phyloP scores from a whole-genome alignment of 129 eudicot species.

The Calendula officinalis region DNA sequence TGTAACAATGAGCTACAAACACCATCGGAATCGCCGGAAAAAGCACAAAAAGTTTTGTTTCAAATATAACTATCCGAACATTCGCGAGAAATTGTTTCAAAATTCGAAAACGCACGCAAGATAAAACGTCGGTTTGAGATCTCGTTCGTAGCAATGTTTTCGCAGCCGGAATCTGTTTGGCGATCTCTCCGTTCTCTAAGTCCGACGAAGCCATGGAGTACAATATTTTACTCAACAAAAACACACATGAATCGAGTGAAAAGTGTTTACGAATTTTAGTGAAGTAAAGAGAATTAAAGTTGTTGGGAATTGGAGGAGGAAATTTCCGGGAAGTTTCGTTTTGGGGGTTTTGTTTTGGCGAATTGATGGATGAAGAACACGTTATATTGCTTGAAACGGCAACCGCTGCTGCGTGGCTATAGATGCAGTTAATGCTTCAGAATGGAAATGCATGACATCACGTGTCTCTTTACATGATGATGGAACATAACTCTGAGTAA shows the following conservation, averaged over 20 bases:
- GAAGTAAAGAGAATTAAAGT: background rate
- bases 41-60: constrained; percentile 68
- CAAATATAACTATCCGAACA: constrained; percentile 62
- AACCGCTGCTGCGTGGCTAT: constrained; percentile 30
- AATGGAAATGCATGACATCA: constrained; percentile 17
- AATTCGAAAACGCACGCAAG: constrained; percentile 36
- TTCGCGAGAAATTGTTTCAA: constrained; percentile 40
- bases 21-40: constrained; percentile 76
- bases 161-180: background rate
- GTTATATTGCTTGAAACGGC: constrained; percentile 29
- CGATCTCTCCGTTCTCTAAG: constrained; percentile 35
- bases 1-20: constrained; percentile 45
- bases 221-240: background rate
- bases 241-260: background rate
- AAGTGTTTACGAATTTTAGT: background rate
- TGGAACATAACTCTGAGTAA: background rate
- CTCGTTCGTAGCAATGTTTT: constrained; percentile 47
- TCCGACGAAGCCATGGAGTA: constrained; percentile 31
- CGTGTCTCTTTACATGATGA: constrained; percentile 4
- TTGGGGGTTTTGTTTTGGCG: constrained; percentile 2
- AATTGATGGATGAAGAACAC: constrained; percentile 24
- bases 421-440: constrained; percentile 19
- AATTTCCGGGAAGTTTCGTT: constrained; percentile 38
- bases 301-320: constrained; percentile 8
- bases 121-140: constrained; percentile 43